Conservation (phyloP, 179 eudicot species). For the Amaranthus tricolor region DNA sequence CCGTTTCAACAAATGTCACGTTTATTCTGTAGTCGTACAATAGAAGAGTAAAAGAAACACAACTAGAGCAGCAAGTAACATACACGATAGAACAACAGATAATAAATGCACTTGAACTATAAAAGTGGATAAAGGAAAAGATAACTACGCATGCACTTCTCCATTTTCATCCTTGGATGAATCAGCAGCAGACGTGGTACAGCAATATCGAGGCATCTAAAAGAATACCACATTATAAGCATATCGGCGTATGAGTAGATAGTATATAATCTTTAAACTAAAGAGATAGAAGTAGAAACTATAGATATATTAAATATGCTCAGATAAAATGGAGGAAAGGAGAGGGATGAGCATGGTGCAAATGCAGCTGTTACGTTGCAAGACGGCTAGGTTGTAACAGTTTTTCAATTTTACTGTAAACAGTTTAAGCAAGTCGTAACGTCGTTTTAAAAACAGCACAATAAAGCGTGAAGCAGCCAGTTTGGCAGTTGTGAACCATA, state of each 20-base stretch:
- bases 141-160: constrained; percentile 42
- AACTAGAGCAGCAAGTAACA: background rate
- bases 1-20: constrained; percentile 78
- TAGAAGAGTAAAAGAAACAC: constrained; percentile 13
- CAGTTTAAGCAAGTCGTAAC: too few species aligned
- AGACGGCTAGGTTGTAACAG: too few species aligned
- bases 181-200: constrained; percentile 38
- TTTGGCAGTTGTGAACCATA: too few species aligned
- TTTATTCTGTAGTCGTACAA: constrained; percentile 55
- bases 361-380: too few species aligned
- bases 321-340: too few species aligned
- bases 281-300: background rate
- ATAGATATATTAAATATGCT: too few species aligned
- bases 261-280: constrained; percentile 6
- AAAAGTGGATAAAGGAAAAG: background rate
- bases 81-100: background rate
- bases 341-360: too few species aligned
- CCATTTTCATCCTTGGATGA: constrained; percentile 34
- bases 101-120: background rate
- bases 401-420: too few species aligned
- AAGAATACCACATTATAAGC: constrained; percentile 10
- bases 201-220: constrained; percentile 39
- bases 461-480: too few species aligned
- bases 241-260: constrained; percentile 1
- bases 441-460: too few species aligned